These are phyloP conservation scores for Neoarthrinium moseri DNA, from an alignment of 2,329 filamentous ascomycete species.

Conservation along the genomic window DNA sequence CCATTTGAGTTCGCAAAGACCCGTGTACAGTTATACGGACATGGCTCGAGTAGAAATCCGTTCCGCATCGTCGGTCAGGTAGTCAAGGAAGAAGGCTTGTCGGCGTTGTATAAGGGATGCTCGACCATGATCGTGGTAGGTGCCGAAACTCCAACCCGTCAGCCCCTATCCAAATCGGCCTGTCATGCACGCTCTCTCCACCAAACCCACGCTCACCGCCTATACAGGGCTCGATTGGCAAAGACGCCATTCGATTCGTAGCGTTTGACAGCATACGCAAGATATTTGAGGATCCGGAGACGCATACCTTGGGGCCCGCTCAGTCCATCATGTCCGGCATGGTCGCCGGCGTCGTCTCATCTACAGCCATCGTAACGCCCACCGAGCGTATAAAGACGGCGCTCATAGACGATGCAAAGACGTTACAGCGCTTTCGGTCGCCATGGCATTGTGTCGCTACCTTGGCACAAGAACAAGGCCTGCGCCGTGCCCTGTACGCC, in stretches of 20 bases:
- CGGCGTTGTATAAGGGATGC: conserved; percentile 60
- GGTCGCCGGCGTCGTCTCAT: conserved; percentile 56
- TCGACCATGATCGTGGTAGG: conserved; percentile 44
- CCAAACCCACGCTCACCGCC: neutral
- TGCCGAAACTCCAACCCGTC: no score
- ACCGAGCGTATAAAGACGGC: conserved; percentile 65
- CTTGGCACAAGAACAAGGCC: conserved; percentile 50
- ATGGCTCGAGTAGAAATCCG: conserved; percentile 46
- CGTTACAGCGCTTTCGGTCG: conserved; percentile 39
- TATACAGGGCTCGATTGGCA: conserved; percentile 51
- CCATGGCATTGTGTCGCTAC: conserved; percentile 48
- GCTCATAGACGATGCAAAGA: conserved; percentile 56
- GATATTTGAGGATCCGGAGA: conserved; percentile 46
- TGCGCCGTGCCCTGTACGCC: conserved; percentile 52
- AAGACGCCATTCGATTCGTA: conserved; percentile 62
- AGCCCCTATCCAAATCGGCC: neutral
- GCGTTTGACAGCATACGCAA: conserved; percentile 63
- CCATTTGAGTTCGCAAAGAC: conserved; percentile 67
- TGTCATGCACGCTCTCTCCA: neutral
- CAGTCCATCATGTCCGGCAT: conserved; percentile 59
- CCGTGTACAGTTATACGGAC: conserved; percentile 50
- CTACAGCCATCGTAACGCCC: conserved; percentile 57
- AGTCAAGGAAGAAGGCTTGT: conserved; percentile 52
- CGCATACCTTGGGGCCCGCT: conserved; percentile 51
- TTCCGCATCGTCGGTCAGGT: conserved; percentile 54